Base-by-base conservation (phyloP, 495 filamentous ascomycete genomes). In the Neurospora hispaniola region DNA sequence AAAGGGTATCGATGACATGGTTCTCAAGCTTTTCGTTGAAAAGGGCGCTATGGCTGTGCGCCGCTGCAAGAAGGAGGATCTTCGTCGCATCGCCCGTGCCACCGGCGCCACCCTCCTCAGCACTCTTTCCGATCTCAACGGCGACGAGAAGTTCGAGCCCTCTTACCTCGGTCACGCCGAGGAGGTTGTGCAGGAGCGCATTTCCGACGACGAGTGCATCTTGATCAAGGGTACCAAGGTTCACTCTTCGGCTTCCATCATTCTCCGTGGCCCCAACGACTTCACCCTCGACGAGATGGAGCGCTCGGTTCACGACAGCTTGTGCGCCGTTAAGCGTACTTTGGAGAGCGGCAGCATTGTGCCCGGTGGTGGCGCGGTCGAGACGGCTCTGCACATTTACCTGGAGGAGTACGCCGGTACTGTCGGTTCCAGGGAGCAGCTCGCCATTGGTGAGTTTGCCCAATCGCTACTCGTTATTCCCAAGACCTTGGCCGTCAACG, bases 241-340 rank as follows among this genome's bases (percentile, higher is more conserved):
- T 31, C 93, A 94, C 83, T 93, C 90, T 2, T 97, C 94, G 4
- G 94, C 96, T 46, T 98, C 96, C 31, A 97, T 99, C 82, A 96
- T 99, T 76, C 91, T 99, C 68, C 93, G 96, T 38, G 96, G 96
- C 69, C 83, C 95, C 76, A 99, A 99, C 83, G 96, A 99, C 83
- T 98, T 91, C 87, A 91, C 92, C 74, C 90, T 99, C 68, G 96
- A 99, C 79, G 96, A 99, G 85, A 99, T 99, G 96, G 96, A 99
- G 86, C 90, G 96, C 73, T 98, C 96, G 6, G 89, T 99, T 44
- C 96, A 99, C 83, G 96, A 99, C 83, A 96, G 95, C 69, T 87
- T 99, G 20, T 97, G 93, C 74, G 96, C 95, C 71, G 92, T 99
- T 73, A 99, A 99, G 90, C 89, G 96, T 62, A 98, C 96, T 27